A percentile compares a stretch with the other conserved stretches of the same genome.
phyloP scores from a whole-genome alignment of 306 rosid genomes.

The Lablab purpureus region DNA sequence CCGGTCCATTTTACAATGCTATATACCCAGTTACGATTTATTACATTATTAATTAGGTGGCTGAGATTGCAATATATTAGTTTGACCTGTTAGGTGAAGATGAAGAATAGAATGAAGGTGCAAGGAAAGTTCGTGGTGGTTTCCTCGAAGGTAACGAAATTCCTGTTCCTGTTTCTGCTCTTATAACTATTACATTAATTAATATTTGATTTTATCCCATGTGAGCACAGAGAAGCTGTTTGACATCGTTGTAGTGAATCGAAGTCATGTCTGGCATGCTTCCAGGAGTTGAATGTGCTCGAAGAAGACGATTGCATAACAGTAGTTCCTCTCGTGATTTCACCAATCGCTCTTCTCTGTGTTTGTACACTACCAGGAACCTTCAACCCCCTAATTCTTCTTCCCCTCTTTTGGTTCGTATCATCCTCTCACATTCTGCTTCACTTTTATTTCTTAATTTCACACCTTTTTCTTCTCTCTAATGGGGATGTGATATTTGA shows the following conservation, averaged over 20 bases:
- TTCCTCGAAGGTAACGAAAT: background rate
- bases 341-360: constrained; percentile 63
- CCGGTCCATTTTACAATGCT: too few relatives aligned
- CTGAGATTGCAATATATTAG: too few relatives aligned
- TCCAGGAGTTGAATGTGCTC: constrained; percentile 94
- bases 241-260: background rate
- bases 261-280: constrained; percentile 50
- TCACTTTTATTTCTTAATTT: background rate
- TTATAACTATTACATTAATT: background rate
- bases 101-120: too few relatives aligned
- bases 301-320: constrained; percentile 77
- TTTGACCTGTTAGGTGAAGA: too few relatives aligned
- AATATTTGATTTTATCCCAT: background rate
- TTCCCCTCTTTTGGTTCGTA: constrained; percentile 55
- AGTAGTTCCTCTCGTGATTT: constrained; percentile 41
- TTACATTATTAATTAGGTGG: too few relatives aligned
- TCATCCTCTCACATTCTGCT: background rate
- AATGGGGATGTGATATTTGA: background rate
- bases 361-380: constrained; percentile 66
- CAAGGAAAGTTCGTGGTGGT: background rate
- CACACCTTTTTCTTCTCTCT: too few relatives aligned
- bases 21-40: too few relatives aligned
- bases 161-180: background rate
- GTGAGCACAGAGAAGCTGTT: background rate
- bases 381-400: constrained; percentile 54